These are phyloP conservation scores for Allium fistulosum DNA, from an alignment of 106 monocot genomes.

Conservation along the genomic window DNA sequence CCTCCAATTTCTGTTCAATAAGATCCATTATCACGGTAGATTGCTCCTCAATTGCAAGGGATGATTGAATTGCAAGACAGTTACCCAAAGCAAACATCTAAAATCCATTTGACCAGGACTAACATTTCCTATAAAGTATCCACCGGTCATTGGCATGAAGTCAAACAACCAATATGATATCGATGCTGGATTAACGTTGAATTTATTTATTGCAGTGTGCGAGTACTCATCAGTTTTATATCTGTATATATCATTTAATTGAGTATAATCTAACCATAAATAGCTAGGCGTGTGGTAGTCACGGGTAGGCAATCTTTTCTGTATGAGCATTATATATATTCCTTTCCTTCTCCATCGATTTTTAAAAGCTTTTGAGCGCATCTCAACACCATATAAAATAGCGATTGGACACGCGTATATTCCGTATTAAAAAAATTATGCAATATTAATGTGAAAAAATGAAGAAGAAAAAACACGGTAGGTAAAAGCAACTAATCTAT, in stretches of 20 bases:
- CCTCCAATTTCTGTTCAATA: conserved; percentile 77
- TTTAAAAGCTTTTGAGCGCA: conserved; percentile 15
- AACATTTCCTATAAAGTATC: too few species aligned
- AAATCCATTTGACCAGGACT: too few species aligned
- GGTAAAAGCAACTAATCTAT: too few species aligned
- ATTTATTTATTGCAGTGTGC: too few species aligned
- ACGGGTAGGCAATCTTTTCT: conserved; percentile 13
- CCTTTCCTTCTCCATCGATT: neutral
- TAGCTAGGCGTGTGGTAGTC: conserved; percentile 20
- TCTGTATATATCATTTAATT: conserved; percentile 25
- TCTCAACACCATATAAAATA: conserved; percentile 28
- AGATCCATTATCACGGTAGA: conserved; percentile 86
- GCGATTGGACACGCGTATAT: conserved; percentile 23
- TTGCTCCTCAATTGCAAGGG: conserved; percentile 78
- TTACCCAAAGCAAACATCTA: too few species aligned
- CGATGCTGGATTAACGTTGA: too few species aligned
- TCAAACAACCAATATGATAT: too few species aligned
- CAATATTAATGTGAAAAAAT: too few species aligned
- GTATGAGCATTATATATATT: conserved; percentile 19
- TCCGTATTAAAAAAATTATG: conserved; percentile 3
- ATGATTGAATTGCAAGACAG: too few species aligned
- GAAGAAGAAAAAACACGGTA: too few species aligned
- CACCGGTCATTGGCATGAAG: too few species aligned
- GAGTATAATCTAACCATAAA: conserved; percentile 24
- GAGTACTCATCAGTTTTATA: too few species aligned